Evolutionary conservation across 1,284 basidiomycete genomes (phyloP).

Genomic region (Tranzscheliella williamsii): DNA sequence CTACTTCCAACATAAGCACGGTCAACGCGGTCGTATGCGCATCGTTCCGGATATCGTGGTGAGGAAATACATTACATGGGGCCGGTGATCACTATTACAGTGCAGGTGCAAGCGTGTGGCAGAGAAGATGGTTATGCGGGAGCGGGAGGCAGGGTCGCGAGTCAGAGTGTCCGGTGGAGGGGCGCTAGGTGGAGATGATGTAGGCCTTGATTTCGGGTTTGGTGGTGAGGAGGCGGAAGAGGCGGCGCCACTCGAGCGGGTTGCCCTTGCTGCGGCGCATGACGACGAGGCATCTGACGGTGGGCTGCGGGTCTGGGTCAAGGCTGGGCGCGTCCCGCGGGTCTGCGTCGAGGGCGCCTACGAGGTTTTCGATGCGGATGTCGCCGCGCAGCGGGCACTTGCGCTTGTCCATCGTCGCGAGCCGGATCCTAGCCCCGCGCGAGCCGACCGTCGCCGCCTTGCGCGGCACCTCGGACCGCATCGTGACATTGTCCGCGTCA

Average conservation of each 20-base stretch:
- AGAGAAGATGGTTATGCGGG: no score
- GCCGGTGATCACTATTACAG: no score
- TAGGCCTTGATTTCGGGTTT: constrained; percentile 19
- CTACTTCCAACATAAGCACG: no score
- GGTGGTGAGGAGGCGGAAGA: constrained; percentile 52
- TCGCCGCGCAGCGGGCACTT: constrained; percentile 58
- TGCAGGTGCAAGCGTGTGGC: no score
- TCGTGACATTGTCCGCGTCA: background rate
- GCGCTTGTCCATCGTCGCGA: constrained; percentile 53
- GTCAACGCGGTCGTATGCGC: no score
- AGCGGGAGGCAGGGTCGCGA: no score
- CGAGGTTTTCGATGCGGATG: constrained; percentile 48
- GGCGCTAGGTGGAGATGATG: constrained; percentile 33
- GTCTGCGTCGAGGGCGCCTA: constrained; percentile 1
- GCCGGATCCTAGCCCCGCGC: constrained; percentile 48
- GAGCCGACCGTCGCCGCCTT: constrained; percentile 26
- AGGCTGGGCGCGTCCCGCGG: background rate
- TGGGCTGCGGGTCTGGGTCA: background rate
- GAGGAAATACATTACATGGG: no score
- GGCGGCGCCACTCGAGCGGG: constrained; percentile 62
- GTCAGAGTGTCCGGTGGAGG: no score
- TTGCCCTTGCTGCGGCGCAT: constrained; percentile 60
- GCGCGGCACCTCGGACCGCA: background rate
- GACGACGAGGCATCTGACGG: constrained; percentile 46
- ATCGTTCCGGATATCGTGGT: no score